phyloP scores from a whole-genome alignment of 805 yeast species.

The Starmera dryadoides region DNA sequence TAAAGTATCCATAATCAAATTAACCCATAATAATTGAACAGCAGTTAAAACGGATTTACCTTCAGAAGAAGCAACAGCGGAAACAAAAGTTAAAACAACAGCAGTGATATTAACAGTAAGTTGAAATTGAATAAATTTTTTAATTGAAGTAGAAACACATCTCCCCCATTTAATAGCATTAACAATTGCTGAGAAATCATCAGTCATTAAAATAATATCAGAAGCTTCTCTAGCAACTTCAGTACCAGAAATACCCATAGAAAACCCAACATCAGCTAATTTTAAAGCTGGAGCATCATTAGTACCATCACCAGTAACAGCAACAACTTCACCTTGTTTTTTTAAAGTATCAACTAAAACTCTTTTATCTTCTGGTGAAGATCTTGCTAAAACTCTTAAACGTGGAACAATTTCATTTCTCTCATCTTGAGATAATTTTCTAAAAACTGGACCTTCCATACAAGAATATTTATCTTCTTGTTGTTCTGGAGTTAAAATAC shows the following conservation, averaged over 20 bases:
- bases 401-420: conserved; percentile 59
- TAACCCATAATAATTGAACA: conserved; percentile 95
- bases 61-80: conserved; percentile 78
- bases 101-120: conserved; percentile 96
- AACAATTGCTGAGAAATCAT: conserved; percentile 90
- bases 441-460: conserved; percentile 91
- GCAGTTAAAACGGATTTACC: conserved; percentile 91
- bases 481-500: conserved; percentile 49
- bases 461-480: conserved; percentile 47
- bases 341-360: conserved; percentile 76
- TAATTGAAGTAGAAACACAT: conserved; percentile 89
- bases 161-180: conserved; percentile 99
- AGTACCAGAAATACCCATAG: conserved; percentile 98
- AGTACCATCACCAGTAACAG: conserved; percentile 99
- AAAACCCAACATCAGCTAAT: conserved; percentile 95
- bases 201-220: conserved; percentile 86
- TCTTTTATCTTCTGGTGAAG: conserved; percentile 93
- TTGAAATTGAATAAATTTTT: conserved; percentile 94
- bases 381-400: conserved; percentile 82
- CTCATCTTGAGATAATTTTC: conserved; percentile 54
- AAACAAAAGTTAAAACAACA: conserved; percentile 86
- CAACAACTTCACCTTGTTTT: conserved; percentile 85
- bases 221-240: conserved; percentile 99
- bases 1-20: conserved; percentile 94
- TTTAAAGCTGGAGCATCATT: conserved; percentile 98